Evolutionary conservation across 345 rosid species (phyloP).

Genomic region (Mangifera indica): DNA sequence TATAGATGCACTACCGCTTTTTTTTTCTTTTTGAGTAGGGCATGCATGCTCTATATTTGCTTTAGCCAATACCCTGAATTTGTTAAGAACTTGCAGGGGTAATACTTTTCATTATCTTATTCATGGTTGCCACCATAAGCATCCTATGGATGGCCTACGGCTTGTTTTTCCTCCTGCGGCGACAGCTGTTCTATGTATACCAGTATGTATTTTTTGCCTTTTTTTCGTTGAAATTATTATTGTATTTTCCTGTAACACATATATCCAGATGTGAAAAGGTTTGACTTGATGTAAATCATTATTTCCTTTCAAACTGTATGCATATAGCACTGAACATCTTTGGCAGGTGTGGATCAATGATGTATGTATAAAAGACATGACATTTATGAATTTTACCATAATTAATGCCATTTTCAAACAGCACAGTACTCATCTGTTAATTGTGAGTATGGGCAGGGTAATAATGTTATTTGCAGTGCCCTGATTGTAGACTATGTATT

Average conservation of each 20-base stretch:
- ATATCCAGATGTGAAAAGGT: too few species aligned
- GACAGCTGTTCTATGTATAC: constrained; percentile 61
- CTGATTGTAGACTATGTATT: neutral
- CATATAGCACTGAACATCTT: too few species aligned
- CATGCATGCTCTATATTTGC: neutral
- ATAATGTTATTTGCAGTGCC: neutral
- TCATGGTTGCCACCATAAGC: constrained; percentile 92
- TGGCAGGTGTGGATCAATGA: too few species aligned
- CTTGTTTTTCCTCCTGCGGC: constrained; percentile 91
- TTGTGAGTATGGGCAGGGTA: too few species aligned
- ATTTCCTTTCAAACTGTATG: too few species aligned
- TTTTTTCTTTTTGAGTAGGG: neutral
- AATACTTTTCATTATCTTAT: constrained; percentile 78
- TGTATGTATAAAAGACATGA: too few species aligned
- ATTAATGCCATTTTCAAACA: too few species aligned
- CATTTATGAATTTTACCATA: too few species aligned
- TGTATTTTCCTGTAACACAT: too few species aligned
- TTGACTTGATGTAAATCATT: too few species aligned
- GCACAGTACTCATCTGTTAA: too few species aligned
- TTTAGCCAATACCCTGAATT: neutral
- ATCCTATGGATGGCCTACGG: constrained; percentile 81
- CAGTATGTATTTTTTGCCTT: constrained; percentile 46
- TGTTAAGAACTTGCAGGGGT: constrained; percentile 45
- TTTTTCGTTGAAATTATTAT: neutral
- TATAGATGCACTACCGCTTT: neutral